Conservation (phyloP, 2,329 filamentous ascomycete species). For the Colletotrichum sublineola region DNA sequence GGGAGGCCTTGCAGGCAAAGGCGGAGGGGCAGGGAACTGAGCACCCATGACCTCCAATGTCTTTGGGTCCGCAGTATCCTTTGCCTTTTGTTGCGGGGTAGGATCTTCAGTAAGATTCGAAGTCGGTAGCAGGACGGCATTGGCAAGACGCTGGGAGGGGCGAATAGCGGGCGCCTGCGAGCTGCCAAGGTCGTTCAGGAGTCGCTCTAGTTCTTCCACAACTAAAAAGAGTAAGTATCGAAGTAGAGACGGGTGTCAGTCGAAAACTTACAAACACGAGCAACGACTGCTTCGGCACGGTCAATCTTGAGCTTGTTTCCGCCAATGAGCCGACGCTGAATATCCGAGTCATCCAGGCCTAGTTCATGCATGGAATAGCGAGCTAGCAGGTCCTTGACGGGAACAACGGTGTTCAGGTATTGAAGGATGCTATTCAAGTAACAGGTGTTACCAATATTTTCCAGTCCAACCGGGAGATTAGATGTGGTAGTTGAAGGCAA, state of each 20-base stretch:
- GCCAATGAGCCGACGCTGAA: constrained; percentile 80
- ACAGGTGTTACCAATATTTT: constrained; percentile 97
- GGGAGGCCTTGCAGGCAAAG: constrained; percentile 64
- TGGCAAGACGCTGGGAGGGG: constrained; percentile 82
- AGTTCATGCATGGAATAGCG: constrained; percentile 80
- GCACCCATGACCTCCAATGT: constrained; percentile 39
- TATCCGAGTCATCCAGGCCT: constrained; percentile 72
- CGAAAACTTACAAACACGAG: constrained; percentile 79
- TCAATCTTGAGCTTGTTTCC: constrained; percentile 68
- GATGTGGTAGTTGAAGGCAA: not conserved
- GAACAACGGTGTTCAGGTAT: constrained; percentile 90
- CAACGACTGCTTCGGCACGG: constrained; percentile 70
- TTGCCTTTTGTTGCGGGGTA: not conserved
- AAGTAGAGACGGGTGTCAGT: constrained; percentile 50
- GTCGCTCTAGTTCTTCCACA: constrained; percentile 75
- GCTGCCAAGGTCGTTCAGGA: constrained; percentile 79
- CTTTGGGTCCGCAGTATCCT: constrained; percentile 15
- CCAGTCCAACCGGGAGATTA: constrained; percentile 83
- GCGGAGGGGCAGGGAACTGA: constrained; percentile 51
- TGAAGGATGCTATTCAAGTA: constrained; percentile 97
- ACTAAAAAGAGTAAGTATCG: constrained; percentile 67
- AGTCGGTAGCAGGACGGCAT: constrained; percentile 78
- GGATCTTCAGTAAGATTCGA: constrained; percentile 44
- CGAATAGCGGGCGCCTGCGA: constrained; percentile 73
- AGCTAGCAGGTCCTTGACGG: constrained; percentile 84